Evolutionary conservation across 495 filamentous ascomycete genomes (phyloP).

Genomic region (Xylaria flabelliformis): DNA sequence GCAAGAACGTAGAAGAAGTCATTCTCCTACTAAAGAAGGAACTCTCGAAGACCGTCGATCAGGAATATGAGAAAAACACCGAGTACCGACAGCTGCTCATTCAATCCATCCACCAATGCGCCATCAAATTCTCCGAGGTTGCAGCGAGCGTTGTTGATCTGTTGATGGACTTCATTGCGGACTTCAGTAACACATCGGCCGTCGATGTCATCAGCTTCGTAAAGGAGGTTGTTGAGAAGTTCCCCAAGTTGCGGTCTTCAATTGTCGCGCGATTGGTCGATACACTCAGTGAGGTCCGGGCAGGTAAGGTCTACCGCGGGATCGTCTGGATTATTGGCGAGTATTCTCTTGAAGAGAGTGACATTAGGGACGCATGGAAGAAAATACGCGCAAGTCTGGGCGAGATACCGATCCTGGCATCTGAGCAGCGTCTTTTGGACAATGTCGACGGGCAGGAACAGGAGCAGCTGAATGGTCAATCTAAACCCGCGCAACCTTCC

Average conservation of each 20-base stretch:
- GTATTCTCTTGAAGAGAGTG: slow-evolving; percentile 89
- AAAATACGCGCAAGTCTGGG: slow-evolving; percentile 91
- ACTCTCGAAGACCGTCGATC: slow-evolving; percentile 94
- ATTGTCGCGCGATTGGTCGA: slow-evolving; percentile 90
- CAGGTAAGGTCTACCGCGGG: slow-evolving; percentile 96
- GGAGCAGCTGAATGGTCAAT: slow-evolving; percentile 82
- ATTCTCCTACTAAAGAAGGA: slow-evolving; percentile 97
- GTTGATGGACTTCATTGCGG: slow-evolving; percentile 99
- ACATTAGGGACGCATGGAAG: slow-evolving; percentile 98
- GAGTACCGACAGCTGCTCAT: slow-evolving; percentile 96
- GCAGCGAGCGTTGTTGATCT: slow-evolving; percentile 95
- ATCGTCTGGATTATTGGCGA: slow-evolving; percentile 98
- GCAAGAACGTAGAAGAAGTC: slow-evolving; percentile 98
- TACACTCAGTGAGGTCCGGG: slow-evolving; percentile 90
- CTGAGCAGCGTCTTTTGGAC: slow-evolving; percentile 90
- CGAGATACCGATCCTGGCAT: slow-evolving; percentile 96
- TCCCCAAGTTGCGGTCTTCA: slow-evolving; percentile 83
- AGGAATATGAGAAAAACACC: slow-evolving; percentile 98
- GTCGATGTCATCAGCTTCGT: slow-evolving; percentile 98
- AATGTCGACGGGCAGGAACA: slow-evolving; percentile 61
- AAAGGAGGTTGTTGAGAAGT: slow-evolving; percentile 99
- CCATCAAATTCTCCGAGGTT: slow-evolving; percentile 98
- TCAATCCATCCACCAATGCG: slow-evolving; percentile 96
- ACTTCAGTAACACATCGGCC: slow-evolving; percentile 96
- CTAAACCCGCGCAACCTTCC: slow-evolving; percentile 74